phyloP scores from a whole-genome alignment of 208 protist species.

The Acanthamoeba healyi region DNA sequence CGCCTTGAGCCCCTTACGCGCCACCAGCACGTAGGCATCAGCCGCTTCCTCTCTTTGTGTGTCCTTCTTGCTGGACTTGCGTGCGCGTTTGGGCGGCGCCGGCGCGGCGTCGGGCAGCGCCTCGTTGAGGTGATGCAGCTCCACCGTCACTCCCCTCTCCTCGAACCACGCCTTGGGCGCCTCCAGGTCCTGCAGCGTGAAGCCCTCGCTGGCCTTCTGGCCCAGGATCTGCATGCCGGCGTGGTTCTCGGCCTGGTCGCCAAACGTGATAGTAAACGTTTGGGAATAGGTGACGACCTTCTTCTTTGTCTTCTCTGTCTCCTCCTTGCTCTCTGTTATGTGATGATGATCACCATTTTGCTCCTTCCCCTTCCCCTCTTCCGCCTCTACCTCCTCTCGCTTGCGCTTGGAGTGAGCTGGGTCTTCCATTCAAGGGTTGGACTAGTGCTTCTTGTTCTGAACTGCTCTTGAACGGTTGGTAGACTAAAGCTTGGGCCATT shows the following conservation, averaged over 20 bases:
- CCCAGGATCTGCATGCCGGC: constrained; percentile 79
- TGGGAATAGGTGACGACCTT: background rate
- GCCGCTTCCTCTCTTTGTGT: background rate
- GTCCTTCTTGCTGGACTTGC: background rate
- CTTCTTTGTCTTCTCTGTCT: background rate
- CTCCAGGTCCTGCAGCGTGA: constrained; percentile 61
- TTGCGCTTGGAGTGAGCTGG: background rate
- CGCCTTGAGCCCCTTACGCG: constrained; percentile 77
- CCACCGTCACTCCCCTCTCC: constrained; percentile 63
- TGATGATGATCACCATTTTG: too few relatives aligned
- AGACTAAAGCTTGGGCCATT: too few relatives aligned
- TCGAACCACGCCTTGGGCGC: constrained; percentile 75
- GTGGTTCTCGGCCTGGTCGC: constrained; percentile 78
- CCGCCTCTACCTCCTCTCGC: background rate
- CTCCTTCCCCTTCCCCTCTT: background rate
- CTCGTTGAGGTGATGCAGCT: constrained; percentile 76
- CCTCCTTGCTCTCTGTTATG: background rate
- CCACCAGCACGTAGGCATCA: constrained; percentile 79
- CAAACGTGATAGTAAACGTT: constrained; percentile 78
- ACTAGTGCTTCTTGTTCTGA: too few relatives aligned
- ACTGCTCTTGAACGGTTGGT: too few relatives aligned
- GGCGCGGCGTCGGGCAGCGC: background rate
- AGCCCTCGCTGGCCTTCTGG: constrained; percentile 12
- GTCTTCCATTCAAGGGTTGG: constrained; percentile 9
- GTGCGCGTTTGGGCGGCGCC: background rate